Evolutionary conservation across 208 protist species (phyloP).

Genomic region (Angomonas deanei): DNA sequence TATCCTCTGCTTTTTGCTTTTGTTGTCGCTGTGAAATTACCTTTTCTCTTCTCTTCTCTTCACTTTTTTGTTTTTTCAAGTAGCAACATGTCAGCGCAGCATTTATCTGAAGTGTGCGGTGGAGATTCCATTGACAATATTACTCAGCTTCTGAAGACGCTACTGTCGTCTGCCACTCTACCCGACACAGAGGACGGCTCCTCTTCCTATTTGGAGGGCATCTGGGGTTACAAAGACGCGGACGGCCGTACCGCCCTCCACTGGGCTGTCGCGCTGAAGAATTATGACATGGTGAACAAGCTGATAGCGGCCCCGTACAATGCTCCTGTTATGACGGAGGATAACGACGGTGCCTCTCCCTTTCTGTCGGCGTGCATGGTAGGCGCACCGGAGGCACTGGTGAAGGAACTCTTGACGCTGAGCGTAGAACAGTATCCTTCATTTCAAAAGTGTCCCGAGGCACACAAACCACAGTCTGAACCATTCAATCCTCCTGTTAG

Average conservation of each 20-base stretch:
- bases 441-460: conserved; percentile 10
- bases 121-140: conserved; percentile 47
- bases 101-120: conserved; percentile 74
- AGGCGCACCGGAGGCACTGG: conserved; percentile 49
- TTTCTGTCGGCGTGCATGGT: conserved; percentile 80
- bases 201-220: conserved; percentile 24
- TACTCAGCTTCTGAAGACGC: conserved; percentile 28
- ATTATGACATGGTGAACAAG: conserved; percentile 54
- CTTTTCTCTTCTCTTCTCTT: background rate
- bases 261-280: conserved; percentile 78
- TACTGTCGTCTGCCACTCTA: conserved; percentile 8
- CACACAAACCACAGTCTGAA: background rate
- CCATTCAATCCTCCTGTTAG: too few species aligned
- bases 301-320: conserved; percentile 57
- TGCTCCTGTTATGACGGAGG: conserved; percentile 60
- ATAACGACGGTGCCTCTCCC: conserved; percentile 64
- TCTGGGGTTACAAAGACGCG: conserved; percentile 72
- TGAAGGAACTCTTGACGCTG: conserved; percentile 44
- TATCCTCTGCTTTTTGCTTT: conserved; percentile 9
- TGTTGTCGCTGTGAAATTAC: background rate
- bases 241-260: conserved; percentile 88
- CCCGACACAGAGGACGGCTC: background rate
- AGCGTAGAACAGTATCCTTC: conserved; percentile 23
- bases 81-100: conserved; percentile 21
- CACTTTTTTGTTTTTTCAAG: background rate